These are phyloP conservation scores for Aspergillus sp. DNA, from an alignment of 2,329 filamentous ascomycete genomes.

Conservation along the genomic window DNA sequence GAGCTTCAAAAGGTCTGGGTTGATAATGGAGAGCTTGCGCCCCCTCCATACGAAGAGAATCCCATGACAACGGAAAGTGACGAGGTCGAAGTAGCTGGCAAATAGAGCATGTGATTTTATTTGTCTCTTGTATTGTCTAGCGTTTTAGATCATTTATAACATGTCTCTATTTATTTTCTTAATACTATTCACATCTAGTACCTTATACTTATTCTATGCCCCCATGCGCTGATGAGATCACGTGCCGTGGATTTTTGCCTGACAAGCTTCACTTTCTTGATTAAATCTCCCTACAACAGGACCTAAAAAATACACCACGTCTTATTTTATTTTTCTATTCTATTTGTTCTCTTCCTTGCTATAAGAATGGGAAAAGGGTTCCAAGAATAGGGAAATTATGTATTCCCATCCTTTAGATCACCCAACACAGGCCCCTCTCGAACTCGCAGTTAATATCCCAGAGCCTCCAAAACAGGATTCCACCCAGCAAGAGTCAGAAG, in stretches of 20 bases:
- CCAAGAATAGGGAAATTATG: not conserved
- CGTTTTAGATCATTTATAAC: not conserved
- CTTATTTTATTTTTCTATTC: not conserved
- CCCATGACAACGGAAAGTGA: constrained; percentile 19
- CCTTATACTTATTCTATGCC: not conserved
- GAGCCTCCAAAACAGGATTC: not conserved
- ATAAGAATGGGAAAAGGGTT: not conserved
- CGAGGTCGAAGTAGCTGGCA: constrained; percentile 9
- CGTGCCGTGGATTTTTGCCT: not conserved
- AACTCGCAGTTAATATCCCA: constrained; percentile 6
- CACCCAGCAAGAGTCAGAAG: constrained; percentile 12
- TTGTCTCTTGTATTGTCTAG: not conserved
- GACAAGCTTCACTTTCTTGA: not conserved
- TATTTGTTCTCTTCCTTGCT: not conserved
- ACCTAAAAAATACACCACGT: not conserved
- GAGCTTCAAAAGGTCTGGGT: constrained; percentile 71
- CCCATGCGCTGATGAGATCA: not conserved
- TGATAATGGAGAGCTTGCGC: constrained; percentile 42
- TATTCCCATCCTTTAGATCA: not conserved
- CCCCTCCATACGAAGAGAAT: constrained; percentile 32
- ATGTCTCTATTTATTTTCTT: not conserved
- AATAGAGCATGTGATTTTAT: not conserved
- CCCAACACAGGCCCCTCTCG: not conserved
- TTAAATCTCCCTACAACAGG: not conserved
- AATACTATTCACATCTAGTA: not conserved